phyloP scores from a whole-genome alignment of 73 alveolate genomes.

The Blepharisma japonicum region DNA sequence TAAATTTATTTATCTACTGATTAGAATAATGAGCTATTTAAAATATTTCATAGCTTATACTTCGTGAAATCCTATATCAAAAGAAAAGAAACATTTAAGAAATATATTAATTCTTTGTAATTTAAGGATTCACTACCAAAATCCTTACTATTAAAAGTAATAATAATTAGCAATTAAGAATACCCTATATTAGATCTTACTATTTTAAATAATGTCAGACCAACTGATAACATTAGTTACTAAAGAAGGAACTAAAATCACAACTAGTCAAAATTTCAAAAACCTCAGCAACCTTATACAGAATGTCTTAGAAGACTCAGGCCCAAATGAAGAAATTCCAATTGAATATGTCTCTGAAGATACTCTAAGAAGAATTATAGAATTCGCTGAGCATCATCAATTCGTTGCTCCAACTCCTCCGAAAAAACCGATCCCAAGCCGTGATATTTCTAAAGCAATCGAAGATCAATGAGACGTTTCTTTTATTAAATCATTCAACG shows the following conservation, averaged over 20 bases:
- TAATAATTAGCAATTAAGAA: too few relatives aligned
- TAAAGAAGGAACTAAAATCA: slow-evolving; percentile 6
- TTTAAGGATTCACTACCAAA: too few relatives aligned
- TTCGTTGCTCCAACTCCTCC: not conserved
- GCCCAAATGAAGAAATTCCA: slow-evolving; percentile 1
- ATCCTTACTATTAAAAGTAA: too few relatives aligned
- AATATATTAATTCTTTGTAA: too few relatives aligned
- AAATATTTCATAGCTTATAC: too few relatives aligned
- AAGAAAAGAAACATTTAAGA: too few relatives aligned
- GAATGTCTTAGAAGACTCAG: not conserved
- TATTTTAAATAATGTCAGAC: too few relatives aligned
- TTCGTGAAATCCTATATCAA: too few relatives aligned
- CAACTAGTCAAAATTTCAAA: not conserved
- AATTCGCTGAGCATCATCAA: not conserved
- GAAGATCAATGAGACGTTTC: slow-evolving; percentile 1
- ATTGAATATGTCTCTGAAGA: slow-evolving; percentile 2
- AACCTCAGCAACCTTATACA: not conserved
- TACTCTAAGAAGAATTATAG: not conserved
- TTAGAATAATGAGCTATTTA: too few relatives aligned
- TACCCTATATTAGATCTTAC: too few relatives aligned
- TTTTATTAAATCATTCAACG: not conserved
- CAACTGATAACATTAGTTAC: not conserved
- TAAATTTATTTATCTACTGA: too few relatives aligned
- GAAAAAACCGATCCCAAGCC: slow-evolving; percentile 5
- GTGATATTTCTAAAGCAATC: not conserved